Evolutionary conservation across 208 protist genomes (phyloP).

Genomic region (Trichomonas gallinae): DNA sequence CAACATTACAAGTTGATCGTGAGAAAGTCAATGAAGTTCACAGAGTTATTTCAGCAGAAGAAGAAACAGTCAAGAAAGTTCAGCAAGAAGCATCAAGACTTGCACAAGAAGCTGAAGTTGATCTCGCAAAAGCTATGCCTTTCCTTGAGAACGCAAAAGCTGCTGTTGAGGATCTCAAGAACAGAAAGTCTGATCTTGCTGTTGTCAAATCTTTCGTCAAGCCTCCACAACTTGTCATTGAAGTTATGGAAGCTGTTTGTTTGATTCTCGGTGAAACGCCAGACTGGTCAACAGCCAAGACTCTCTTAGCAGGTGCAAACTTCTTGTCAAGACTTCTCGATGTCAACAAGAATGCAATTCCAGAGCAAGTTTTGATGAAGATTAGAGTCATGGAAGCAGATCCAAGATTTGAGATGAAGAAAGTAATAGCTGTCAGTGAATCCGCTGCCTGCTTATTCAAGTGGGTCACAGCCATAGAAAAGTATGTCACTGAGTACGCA

Average conservation of each 20-base stretch:
- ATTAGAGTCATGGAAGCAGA: constrained; percentile 76
- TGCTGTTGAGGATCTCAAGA: neutral
- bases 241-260: constrained; percentile 25
- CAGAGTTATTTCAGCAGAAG: neutral
- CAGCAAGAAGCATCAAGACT: neutral
- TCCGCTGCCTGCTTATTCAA: constrained; percentile 48
- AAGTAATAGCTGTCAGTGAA: constrained; percentile 14
- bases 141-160: neutral
- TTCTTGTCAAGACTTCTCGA: constrained; percentile 81
- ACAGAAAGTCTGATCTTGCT: constrained; percentile 7
- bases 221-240: constrained; percentile 1
- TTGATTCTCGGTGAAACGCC: neutral
- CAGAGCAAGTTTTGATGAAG: constrained; percentile 72
- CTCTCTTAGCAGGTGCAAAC: constrained; percentile 65
- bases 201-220: constrained; percentile 19
- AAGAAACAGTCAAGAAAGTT: constrained; percentile 2
- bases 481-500: constrained; percentile 69
- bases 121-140: constrained; percentile 10
- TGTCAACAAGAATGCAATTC: constrained; percentile 84
- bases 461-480: constrained; percentile 49
- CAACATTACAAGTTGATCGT: neutral
- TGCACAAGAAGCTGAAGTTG: neutral
- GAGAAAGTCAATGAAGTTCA: constrained; percentile 20
- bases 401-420: constrained; percentile 42
- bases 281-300: neutral